phyloP scores from a whole-genome alignment of 2,329 filamentous ascomycete species.

The Talaromyces marneffei region DNA sequence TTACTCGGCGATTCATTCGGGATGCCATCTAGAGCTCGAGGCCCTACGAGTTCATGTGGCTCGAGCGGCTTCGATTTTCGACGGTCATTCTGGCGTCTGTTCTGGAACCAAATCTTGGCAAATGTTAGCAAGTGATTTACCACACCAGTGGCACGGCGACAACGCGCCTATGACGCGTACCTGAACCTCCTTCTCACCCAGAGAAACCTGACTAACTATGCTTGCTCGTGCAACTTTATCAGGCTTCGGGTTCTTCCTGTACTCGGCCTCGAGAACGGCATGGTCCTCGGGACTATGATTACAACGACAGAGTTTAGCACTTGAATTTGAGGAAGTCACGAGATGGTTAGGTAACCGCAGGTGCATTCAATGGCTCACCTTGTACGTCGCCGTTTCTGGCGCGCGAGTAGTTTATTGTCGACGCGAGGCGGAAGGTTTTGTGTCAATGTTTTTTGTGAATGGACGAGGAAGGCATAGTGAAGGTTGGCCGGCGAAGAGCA shows the following conservation, averaged over 20 bases:
- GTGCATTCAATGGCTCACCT: conserved; percentile 43
- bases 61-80: conserved; percentile 80
- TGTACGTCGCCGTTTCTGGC: conserved; percentile 57
- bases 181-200: conserved; percentile 96
- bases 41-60: conserved; percentile 62
- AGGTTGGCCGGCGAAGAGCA: conserved; percentile 28
- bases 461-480: conserved; percentile 54
- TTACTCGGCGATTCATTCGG: conserved; percentile 22
- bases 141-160: not conserved
- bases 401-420: conserved; percentile 55
- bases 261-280: conserved; percentile 78
- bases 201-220: conserved; percentile 76
- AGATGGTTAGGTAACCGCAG: not conserved
- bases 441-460: conserved; percentile 52
- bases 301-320: conserved; percentile 7
- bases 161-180: conserved; percentile 49
- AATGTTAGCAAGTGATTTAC: not conserved
- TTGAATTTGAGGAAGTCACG: not conserved
- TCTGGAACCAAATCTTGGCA: conserved; percentile 91
- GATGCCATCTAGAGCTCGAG: conserved; percentile 25
- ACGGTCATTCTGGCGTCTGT: conserved; percentile 85
- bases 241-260: conserved; percentile 78
- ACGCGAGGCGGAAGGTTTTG: conserved; percentile 52
- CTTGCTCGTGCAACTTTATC: conserved; percentile 81
- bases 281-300: conserved; percentile 73